Evolutionary conservation across 768 basidiomycete genomes (phyloP).

Genomic region (Suillus brevipes): DNA sequence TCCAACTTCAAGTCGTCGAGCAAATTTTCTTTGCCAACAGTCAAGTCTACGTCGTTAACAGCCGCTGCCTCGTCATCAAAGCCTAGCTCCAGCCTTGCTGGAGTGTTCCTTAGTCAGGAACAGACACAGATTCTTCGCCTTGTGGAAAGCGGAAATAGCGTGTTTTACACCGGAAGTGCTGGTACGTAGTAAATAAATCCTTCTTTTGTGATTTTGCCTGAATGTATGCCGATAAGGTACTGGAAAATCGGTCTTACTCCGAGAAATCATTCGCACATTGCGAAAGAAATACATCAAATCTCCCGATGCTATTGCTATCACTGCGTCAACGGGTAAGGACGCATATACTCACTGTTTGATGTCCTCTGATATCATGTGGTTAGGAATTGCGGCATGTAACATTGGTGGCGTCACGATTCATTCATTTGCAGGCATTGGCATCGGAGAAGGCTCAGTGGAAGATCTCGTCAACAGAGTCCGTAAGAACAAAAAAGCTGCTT

Average conservation of each 20-base stretch:
- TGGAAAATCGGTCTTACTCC: constrained; percentile 92
- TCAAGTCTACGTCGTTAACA: constrained; percentile 11
- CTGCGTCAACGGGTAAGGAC: constrained; percentile 82
- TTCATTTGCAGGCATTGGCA: constrained; percentile 92
- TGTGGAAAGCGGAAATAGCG: constrained; percentile 67
- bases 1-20: constrained; percentile 31
- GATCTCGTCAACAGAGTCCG: constrained; percentile 63
- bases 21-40: constrained; percentile 17
- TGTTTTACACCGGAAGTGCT: constrained; percentile 98
- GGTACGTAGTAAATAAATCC: constrained; percentile 50
- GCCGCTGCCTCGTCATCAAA: constrained; percentile 11
- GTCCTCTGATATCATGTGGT: background rate
- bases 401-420: constrained; percentile 96
- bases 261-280: constrained; percentile 84
- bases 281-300: constrained; percentile 51
- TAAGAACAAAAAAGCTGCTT: constrained; percentile 81
- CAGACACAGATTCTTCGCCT: constrained; percentile 82
- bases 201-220: constrained; percentile 15
- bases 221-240: constrained; percentile 61
- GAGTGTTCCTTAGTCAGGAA: constrained; percentile 76
- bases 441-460: constrained; percentile 68
- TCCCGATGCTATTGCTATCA: constrained; percentile 83
- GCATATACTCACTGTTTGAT: constrained; percentile 3
- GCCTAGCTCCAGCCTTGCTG: constrained; percentile 29
- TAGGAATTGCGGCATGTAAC: constrained; percentile 95